Base-by-base conservation (phyloP, 495 filamentous ascomycete genomes). In the Penicillium tannophilum region DNA sequence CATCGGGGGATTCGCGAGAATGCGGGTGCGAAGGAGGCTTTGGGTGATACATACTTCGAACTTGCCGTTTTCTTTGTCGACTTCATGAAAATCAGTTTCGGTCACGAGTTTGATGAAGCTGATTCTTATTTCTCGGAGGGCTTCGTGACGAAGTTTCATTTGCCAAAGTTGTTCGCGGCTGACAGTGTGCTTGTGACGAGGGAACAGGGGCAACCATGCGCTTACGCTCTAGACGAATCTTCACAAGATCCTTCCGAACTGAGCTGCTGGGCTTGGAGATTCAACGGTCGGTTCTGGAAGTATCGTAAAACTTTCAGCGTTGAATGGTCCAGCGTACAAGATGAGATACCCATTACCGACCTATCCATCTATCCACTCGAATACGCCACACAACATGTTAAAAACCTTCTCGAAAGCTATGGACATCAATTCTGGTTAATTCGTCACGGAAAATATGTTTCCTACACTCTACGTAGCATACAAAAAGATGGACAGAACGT, bases 221-320 rank as follows among this genome's bases (percentile, higher is more conserved):
- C 50, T n/a, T 53, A 53, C 42, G 24, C 26, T 7, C 19, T 53
- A 11, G 50, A 53, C n/a, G 10, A n/a, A 3, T 53, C 24, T 12
- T 24, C 35, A 23, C 33, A 26, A 6, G 10, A 31, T 8, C 14
- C 49, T 17, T 17, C 30, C 28, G 31, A 14, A n/a, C 19, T 53
- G 20, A 23, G 19, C 17, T 53, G 50, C 19, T 53, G 50, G 50
- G 11, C 50, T 24, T 53, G 50, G 50, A 41, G 50, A 53, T 53
- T 53, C 24, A 33, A 53, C 24, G 50, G 50, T 53, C 33, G 19
- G 14, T 53, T 53, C 35, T 53, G 50, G 50, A 36, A 24, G 31
- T 26, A 53, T 26, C 31, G n/a, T 23, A 53, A 17, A 1, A 33
- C 17, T 6, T 24, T 53, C n/a, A 19, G n/a, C 9, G 17, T 53